A percentile compares a stretch with the other conserved stretches of the same genome.
These are phyloP conservation scores for Colletotrichum nymphaeae DNA, from an alignment of 2,329 filamentous ascomycete species.

Conservation along the genomic window DNA sequence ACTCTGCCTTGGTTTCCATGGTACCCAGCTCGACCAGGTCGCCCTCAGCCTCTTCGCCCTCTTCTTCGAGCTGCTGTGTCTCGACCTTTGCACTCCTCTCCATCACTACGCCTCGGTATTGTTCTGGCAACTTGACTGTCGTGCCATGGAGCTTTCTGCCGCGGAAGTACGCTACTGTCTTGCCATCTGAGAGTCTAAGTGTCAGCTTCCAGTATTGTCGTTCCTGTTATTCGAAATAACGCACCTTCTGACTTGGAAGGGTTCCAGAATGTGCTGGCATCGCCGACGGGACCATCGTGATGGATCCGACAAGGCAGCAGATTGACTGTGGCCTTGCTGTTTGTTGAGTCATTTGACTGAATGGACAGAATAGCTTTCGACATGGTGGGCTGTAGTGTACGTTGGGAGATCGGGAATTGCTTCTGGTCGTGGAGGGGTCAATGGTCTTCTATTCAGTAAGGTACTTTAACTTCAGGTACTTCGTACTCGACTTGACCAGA, in stretches of 20 bases:
- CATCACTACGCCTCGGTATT: conserved; percentile 75
- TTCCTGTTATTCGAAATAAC: conserved; percentile 33
- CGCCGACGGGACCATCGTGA: conserved; percentile 78
- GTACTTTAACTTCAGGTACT: too few species aligned
- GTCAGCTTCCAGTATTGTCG: conserved; percentile 15
- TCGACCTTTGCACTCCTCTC: conserved; percentile 54
- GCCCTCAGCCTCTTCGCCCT: conserved; percentile 56
- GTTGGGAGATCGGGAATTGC: background rate
- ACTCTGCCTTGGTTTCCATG: conserved; percentile 73
- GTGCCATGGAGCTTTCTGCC: conserved; percentile 83
- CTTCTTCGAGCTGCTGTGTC: conserved; percentile 44
- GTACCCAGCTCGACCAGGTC: conserved; percentile 60
- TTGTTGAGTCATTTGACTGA: conserved; percentile 39
- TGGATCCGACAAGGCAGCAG: conserved; percentile 85
- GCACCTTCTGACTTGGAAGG: conserved; percentile 62
- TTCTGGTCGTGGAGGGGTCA: background rate
- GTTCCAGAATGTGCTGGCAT: conserved; percentile 76
- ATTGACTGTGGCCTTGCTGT: conserved; percentile 67
- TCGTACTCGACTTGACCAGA: background rate
- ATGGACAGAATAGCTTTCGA: conserved; percentile 56
- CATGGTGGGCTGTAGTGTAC: conserved; percentile 44
- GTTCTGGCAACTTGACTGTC: conserved; percentile 73
- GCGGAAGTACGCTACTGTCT: conserved; percentile 75
- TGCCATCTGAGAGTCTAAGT: conserved; percentile 53
- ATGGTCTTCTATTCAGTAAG: background rate